Evolutionary conservation across 495 filamentous ascomycete species (phyloP).

Genomic region (Podospora fimiseda): DNA sequence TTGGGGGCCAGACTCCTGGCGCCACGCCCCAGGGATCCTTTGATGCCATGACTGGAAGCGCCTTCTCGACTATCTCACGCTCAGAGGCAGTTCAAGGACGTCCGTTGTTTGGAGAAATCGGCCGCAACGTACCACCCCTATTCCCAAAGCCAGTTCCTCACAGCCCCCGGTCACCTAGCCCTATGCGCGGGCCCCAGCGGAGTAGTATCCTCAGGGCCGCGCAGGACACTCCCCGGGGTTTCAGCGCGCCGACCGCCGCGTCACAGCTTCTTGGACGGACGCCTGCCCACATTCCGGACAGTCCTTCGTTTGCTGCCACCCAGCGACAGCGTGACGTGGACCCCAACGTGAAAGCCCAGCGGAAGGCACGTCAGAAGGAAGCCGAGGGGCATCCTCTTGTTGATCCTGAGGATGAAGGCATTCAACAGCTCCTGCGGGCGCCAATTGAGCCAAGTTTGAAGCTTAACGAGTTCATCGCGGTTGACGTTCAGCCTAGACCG

Average conservation of each 20-base stretch:
- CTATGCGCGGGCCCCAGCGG: conserved; percentile 51
- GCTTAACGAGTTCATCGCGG: conserved; percentile 52
- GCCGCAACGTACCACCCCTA: conserved; percentile 42
- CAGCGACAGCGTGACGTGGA: conserved; percentile 22
- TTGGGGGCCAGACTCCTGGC: conserved; percentile 45
- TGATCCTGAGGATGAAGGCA: conserved; percentile 52
- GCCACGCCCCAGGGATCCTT: conserved; percentile 64
- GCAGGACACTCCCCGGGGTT: conserved; percentile 45
- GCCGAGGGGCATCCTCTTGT: conserved; percentile 44
- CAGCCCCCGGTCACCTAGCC: conserved; percentile 74
- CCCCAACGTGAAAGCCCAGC: conserved; percentile 33
- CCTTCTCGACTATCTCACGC: conserved; percentile 42
- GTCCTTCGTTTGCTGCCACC: conserved; percentile 15
- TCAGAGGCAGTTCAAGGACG: conserved; percentile 37
- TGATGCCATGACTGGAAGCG: conserved; percentile 36
- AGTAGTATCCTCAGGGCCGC: conserved; percentile 39
- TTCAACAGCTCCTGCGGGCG: conserved; percentile 43
- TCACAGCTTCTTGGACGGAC: conserved; percentile 38
- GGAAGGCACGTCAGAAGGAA: conserved; percentile 38
- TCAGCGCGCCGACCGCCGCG: conserved; percentile 51
- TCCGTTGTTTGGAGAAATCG: conserved; percentile 61
- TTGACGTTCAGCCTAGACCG: conserved; percentile 18
- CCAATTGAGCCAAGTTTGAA: conserved; percentile 44
- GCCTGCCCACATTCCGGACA: conserved; percentile 16
- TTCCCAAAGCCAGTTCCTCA: conserved; percentile 53